Conservation (phyloP, 352 stramenopile species). For the Phytophthora chlamydospora region DNA sequence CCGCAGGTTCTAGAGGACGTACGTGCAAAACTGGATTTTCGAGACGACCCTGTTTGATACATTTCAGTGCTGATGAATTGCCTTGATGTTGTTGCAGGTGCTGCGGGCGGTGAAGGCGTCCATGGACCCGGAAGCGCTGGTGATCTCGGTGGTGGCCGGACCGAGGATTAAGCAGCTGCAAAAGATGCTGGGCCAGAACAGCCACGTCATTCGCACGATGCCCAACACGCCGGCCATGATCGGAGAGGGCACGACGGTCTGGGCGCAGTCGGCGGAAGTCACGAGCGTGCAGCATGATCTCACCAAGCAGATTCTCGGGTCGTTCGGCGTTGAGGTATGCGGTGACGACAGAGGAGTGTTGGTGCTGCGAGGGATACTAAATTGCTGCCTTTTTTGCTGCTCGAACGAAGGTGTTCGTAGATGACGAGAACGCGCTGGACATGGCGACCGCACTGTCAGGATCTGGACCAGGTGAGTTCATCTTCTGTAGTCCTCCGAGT, state of each 20-base stretch:
- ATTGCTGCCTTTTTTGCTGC: neutral
- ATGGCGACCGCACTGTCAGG: conserved; percentile 95
- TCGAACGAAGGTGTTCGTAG: conserved; percentile 86
- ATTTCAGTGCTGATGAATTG: too few species aligned
- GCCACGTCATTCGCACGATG: conserved; percentile 93
- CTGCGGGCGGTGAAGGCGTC: conserved; percentile 65
- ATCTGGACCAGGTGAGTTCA: conserved; percentile 80
- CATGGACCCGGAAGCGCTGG: conserved; percentile 64
- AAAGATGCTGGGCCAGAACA: conserved; percentile 56
- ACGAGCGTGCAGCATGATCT: conserved; percentile 76
- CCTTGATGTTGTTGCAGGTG: conserved; percentile 36
- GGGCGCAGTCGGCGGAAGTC: conserved; percentile 82
- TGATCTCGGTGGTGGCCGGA: conserved; percentile 88
- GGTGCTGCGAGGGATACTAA: neutral
- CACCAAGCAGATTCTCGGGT: conserved; percentile 87
- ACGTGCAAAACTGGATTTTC: conserved; percentile 10
- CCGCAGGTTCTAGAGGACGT: conserved; percentile 93
- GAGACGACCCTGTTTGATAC: too few species aligned
- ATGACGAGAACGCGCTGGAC: conserved; percentile 95
- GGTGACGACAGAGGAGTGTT: neutral
- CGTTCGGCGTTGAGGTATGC: conserved; percentile 89
- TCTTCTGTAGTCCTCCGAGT: too few species aligned
- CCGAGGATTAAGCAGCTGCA: conserved; percentile 82
- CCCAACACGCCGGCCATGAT: conserved; percentile 97
- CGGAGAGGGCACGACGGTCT: conserved; percentile 95